These are phyloP conservation scores for Neodidymelliopsis sp. DNA, from an alignment of 2,329 filamentous ascomycete genomes.

Conservation along the genomic window DNA sequence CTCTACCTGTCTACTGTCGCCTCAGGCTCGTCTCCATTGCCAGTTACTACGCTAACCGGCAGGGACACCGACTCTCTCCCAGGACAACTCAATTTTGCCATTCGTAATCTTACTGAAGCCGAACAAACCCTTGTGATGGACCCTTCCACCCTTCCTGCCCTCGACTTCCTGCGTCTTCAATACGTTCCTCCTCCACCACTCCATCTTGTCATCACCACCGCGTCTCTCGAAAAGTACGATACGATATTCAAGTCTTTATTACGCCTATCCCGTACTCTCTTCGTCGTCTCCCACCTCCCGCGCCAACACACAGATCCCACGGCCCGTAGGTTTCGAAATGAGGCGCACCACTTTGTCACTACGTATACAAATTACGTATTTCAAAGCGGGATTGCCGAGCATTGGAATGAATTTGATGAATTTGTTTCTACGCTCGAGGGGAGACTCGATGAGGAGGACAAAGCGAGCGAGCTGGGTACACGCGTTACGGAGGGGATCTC, in stretches of 20 bases:
- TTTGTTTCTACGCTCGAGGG: slow-evolving; percentile 71
- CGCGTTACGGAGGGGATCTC: slow-evolving; percentile 66
- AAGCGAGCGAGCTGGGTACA: slow-evolving; percentile 56
- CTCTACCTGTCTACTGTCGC: slow-evolving; percentile 36
- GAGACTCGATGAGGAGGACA: slow-evolving; percentile 57
- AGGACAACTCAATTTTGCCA: slow-evolving; percentile 69
- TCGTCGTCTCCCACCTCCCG: slow-evolving; percentile 63
- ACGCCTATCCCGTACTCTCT: slow-evolving; percentile 78
- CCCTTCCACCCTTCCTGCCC: slow-evolving; percentile 79
- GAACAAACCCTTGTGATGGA: slow-evolving; percentile 87
- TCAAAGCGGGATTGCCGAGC: slow-evolving; percentile 74
- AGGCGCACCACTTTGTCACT: slow-evolving; percentile 81
- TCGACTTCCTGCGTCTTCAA: slow-evolving; percentile 91
- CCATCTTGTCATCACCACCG: slow-evolving; percentile 73
- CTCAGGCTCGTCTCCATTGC: neutral
- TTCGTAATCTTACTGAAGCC: slow-evolving; percentile 74
- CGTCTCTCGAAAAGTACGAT: slow-evolving; percentile 81
- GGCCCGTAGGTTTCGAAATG: slow-evolving; percentile 66
- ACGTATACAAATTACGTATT: slow-evolving; percentile 80
- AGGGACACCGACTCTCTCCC: slow-evolving; percentile 50
- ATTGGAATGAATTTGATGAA: slow-evolving; percentile 75
- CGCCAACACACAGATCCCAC: slow-evolving; percentile 31
- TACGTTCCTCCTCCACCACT: slow-evolving; percentile 80
- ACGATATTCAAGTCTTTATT: slow-evolving; percentile 81
- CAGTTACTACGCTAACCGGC: slow-evolving; percentile 18